Percentiles rank a stretch among this genome's conserved stretches.
Evolutionary conservation across 805 yeast species (phyloP).

Genomic region (Pichia eremophila): DNA sequence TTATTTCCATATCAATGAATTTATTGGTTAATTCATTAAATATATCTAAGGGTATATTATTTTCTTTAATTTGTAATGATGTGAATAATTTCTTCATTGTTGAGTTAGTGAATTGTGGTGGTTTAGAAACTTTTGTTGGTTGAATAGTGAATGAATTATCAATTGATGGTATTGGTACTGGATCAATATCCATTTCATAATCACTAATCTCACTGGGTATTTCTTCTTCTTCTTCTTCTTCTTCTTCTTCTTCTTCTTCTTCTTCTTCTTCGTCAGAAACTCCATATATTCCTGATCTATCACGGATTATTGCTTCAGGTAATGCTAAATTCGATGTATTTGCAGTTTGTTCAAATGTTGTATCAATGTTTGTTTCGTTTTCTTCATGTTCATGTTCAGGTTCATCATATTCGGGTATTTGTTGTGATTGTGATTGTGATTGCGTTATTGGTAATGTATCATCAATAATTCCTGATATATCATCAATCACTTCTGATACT

Average conservation of each 20-base stretch:
- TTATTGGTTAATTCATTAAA: constrained; percentile 27
- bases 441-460: constrained; percentile 7
- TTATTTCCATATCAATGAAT: constrained; percentile 28
- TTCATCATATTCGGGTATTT: background rate
- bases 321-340: constrained; percentile 25
- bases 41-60: constrained; percentile 1
- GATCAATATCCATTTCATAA: background rate
- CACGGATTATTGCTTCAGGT: constrained; percentile 26
- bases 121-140: background rate
- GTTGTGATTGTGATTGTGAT: constrained; percentile 6
- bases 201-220: background rate
- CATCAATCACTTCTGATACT: background rate
- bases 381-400: background rate
- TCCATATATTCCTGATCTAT: constrained; percentile 9
- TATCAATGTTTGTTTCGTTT: background rate
- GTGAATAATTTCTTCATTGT: constrained; percentile 2
- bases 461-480: too few relatives aligned
- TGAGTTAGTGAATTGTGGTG: background rate
- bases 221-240: background rate
- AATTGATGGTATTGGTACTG: too few relatives aligned
- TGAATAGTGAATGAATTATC: background rate
- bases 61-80: background rate
- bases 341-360: constrained; percentile 10
- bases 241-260: background rate
- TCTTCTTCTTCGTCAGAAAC: constrained; percentile 1